Evolutionary conservation across 1,284 basidiomycete genomes (phyloP).

Genomic region (Irpex lacteus): DNA sequence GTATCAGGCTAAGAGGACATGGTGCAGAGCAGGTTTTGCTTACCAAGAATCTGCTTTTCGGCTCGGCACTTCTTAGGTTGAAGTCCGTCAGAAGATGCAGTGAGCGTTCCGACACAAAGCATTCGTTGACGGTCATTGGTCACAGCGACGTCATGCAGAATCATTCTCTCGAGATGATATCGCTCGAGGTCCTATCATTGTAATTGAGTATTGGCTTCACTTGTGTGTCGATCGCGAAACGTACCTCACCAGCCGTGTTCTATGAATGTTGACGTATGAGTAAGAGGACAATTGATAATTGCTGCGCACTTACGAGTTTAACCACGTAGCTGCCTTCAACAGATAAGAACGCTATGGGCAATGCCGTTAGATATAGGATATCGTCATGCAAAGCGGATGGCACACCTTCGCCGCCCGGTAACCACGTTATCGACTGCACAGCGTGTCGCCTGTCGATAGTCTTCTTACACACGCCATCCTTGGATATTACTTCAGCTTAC

Average conservation of each 20-base stretch:
- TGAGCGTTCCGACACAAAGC: conserved; percentile 68
- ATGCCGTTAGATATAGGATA: background rate
- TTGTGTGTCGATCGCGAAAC: too few species aligned
- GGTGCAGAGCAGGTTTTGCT: conserved; percentile 18
- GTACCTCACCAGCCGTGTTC: conserved; percentile 53
- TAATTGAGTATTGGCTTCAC: background rate
- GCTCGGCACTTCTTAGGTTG: conserved; percentile 71
- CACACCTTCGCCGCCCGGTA: conserved; percentile 63
- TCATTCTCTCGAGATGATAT: conserved; percentile 65
- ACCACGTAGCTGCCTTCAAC: conserved; percentile 51
- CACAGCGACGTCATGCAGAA: conserved; percentile 70
- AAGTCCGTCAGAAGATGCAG: conserved; percentile 58
- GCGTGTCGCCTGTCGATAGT: conserved; percentile 62
- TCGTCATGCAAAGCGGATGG: background rate
- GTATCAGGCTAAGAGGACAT: background rate
- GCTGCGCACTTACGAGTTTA: conserved; percentile 39
- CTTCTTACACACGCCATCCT: conserved; percentile 72
- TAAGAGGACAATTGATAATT: background rate
- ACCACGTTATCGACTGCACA: conserved; percentile 73
- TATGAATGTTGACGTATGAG: conserved; percentile 19
- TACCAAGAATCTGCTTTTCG: conserved; percentile 76
- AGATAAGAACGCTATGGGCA: conserved; percentile 47
- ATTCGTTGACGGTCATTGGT: conserved; percentile 65
- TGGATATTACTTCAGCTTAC: background rate
- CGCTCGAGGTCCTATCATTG: conserved; percentile 47